phyloP scores from a whole-genome alignment of 164 flowering plant genomes.

The Tinospora cordifolia region DNA sequence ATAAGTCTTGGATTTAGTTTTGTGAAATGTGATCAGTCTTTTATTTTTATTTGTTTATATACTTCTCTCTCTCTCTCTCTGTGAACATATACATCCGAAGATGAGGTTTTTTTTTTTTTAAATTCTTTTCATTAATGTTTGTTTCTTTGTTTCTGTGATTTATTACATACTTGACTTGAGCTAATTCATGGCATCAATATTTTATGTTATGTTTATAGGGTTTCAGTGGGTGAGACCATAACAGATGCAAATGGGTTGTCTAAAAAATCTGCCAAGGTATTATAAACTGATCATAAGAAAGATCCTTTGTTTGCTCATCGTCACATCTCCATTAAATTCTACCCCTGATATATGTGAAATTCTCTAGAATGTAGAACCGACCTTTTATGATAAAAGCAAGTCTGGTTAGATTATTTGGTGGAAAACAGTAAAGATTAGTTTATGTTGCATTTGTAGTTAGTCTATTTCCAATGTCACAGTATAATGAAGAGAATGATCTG shows the following conservation, averaged over 20 bases:
- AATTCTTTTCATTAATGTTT: background rate
- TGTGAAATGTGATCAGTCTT: background rate
- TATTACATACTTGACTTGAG: background rate
- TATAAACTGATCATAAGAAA: background rate
- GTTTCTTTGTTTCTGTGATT: background rate
- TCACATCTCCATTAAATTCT: background rate
- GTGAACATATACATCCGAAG: conserved; percentile 6
- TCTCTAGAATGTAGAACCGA: background rate
- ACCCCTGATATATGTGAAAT: background rate
- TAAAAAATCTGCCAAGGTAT: conserved; percentile 15
- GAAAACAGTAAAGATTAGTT: background rate
- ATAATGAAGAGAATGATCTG: background rate
- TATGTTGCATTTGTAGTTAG: background rate
- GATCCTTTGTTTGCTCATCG: background rate
- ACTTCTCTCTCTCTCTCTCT: background rate
- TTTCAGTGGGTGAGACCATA: conserved; percentile 14
- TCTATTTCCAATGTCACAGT: background rate
- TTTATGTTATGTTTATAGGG: conserved; percentile 18
- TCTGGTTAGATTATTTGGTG: background rate
- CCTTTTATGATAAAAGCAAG: background rate
- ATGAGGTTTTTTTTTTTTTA: background rate
- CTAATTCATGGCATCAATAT: background rate
- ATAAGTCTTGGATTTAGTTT: background rate
- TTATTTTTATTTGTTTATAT: background rate
- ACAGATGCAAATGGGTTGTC: conserved; percentile 12